These are phyloP conservation scores for Tripterygium wilfordii DNA, from an alignment of 177 flowering plant species.

Conservation along the genomic window DNA sequence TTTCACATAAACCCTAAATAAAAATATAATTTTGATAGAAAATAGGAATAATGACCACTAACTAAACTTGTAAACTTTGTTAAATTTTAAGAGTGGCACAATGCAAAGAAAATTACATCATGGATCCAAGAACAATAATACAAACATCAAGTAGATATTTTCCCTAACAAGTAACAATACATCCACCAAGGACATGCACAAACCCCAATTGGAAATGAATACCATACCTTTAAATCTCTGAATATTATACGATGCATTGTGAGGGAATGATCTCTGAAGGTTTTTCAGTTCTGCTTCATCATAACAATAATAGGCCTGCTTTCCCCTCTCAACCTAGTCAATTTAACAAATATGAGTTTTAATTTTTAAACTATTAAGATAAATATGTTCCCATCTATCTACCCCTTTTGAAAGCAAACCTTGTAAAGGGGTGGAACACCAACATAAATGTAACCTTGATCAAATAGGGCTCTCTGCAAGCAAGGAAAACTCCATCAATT, in stretches of 20 bases:
- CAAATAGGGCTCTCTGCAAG: constrained; percentile 87
- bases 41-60: too few relatives aligned
- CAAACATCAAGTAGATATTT: too few relatives aligned
- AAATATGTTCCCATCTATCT: too few relatives aligned
- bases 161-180: too few relatives aligned
- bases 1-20: background rate
- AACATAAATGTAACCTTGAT: constrained; percentile 90
- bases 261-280: constrained; percentile 57
- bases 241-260: constrained; percentile 83
- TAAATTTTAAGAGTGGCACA: too few relatives aligned
- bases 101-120: too few relatives aligned
- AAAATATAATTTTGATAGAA: too few relatives aligned
- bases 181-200: background rate
- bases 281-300: constrained; percentile 66
- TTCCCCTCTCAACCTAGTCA: constrained; percentile 85
- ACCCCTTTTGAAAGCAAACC: constrained; percentile 56
- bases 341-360: too few relatives aligned
- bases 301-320: constrained; percentile 77
- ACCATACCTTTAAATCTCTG: constrained; percentile 90
- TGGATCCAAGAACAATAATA: too few relatives aligned
- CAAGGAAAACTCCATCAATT: constrained; percentile 2
- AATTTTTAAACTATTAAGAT: too few relatives aligned
- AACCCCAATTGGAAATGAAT: background rate
- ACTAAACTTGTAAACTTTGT: too few relatives aligned
- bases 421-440: constrained; percentile 97